Evolutionary conservation across 2,329 filamentous ascomycete genomes (phyloP).

Genomic region (Penicillium sp.): DNA sequence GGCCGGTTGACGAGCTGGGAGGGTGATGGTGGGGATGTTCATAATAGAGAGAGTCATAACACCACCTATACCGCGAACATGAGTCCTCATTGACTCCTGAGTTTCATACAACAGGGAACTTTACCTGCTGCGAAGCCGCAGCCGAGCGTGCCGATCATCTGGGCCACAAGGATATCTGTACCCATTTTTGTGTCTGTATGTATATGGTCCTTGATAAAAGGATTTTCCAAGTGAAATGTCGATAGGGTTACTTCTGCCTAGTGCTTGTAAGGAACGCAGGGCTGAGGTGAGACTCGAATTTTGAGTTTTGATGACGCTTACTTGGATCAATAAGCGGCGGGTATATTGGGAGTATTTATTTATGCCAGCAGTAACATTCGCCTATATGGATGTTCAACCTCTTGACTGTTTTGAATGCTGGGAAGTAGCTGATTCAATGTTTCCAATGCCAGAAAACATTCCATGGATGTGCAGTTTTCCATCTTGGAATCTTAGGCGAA

Average conservation of each 20-base stretch:
- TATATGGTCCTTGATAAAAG: neutral
- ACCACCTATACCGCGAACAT: slow-evolving; percentile 17
- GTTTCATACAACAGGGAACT: neutral
- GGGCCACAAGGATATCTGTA: slow-evolving; percentile 12
- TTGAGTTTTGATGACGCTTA: neutral
- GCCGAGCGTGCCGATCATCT: slow-evolving; percentile 18
- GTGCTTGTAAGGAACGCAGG: neutral
- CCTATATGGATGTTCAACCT: too few relatives aligned
- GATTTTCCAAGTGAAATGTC: neutral
- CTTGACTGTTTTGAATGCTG: too few relatives aligned
- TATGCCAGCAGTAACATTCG: too few relatives aligned
- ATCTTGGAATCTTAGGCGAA: too few relatives aligned
- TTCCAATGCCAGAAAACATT: too few relatives aligned
- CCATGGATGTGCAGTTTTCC: too few relatives aligned
- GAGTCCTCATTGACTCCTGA: neutral
- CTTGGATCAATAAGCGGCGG: neutral
- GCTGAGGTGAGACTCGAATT: neutral
- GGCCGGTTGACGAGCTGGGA: slow-evolving; percentile 16
- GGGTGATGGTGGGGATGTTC: slow-evolving; percentile 19
- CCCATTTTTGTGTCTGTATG: slow-evolving; percentile 4
- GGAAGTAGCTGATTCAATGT: too few relatives aligned
- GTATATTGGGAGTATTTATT: neutral
- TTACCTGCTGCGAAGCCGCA: slow-evolving; percentile 18
- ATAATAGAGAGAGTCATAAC: slow-evolving; percentile 24
- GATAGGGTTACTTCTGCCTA: neutral